Conservation (phyloP, 176 grass and related monocot genomes). For the Triticum urartu region DNA sequence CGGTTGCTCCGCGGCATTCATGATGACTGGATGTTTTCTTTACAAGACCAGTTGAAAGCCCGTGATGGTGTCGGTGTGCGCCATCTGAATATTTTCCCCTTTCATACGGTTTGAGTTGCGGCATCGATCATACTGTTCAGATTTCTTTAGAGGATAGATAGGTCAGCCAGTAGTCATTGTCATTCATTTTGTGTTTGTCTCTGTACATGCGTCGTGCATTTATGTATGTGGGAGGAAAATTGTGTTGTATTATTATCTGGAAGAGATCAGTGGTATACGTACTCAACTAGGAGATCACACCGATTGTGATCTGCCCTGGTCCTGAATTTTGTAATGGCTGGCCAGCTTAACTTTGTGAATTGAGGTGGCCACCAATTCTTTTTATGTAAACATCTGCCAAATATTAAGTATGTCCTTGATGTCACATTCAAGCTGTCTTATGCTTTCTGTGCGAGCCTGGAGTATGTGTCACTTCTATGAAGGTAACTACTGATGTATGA, state of each 20-base stretch:
- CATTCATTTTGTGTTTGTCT: slow-evolving; percentile 33
- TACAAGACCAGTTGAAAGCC: slow-evolving; percentile 2
- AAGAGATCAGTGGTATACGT: slow-evolving; percentile 29
- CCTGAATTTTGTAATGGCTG: slow-evolving; percentile 42
- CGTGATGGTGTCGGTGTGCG: not conserved
- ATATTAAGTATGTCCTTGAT: not conserved
- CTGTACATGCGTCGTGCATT: slow-evolving; percentile 48
- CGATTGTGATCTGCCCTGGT: slow-evolving; percentile 32
- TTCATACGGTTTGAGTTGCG: slow-evolving; percentile 49
- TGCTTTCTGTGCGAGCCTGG: not conserved
- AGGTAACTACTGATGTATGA: too few species aligned
- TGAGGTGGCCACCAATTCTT: slow-evolving; percentile 36
- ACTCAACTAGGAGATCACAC: slow-evolving; percentile 21
- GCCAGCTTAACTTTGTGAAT: slow-evolving; percentile 35
- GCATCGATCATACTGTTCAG: slow-evolving; percentile 33
- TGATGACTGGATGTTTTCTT: slow-evolving; percentile 1
- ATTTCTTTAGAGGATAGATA: slow-evolving; percentile 59
- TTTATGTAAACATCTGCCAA: slow-evolving; percentile 13
- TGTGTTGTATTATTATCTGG: slow-evolving; percentile 34
- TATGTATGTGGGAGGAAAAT: slow-evolving; percentile 30
- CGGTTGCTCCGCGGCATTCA: slow-evolving; percentile 23
- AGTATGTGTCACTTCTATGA: not conserved
- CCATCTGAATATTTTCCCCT: slow-evolving; percentile 19
- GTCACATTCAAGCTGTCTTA: not conserved
- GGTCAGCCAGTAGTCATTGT: slow-evolving; percentile 38